Evolutionary conservation across 2,329 filamentous ascomycete species (phyloP), one percentile per base, ranked within the genome.

Genomic region (Colletotrichum theobromicola): DNA sequence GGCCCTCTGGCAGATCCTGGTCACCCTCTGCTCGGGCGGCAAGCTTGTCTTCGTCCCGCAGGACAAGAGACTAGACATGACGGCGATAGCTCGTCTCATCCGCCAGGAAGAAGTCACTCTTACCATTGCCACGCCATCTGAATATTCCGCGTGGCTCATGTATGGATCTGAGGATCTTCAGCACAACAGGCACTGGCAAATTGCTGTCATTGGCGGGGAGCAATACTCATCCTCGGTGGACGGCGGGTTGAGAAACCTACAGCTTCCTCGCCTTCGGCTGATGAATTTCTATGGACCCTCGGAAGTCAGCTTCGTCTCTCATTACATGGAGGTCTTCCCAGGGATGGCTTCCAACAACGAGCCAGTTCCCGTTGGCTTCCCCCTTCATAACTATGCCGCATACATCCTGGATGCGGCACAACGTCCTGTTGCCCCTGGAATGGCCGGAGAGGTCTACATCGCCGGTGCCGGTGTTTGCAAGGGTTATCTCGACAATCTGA

Each of bases 331-430:
- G 18, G 62, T 64, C 28, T 64, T 64, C 18, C 37, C 37, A 3
- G 26, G n/a, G 18, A 55, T n/a, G 28, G 63, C 26, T 12, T 18
- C 46, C 18, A 16, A 0, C 4, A 28, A 78, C 15, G 62, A 69
- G 78, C 82, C 15, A 24, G 75, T 67, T 5, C 10, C 24, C 5
- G 69, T 77, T 35, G 79, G 79, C 18, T 70, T 61, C 42, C 72
- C 78, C 3, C 66, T 81, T 6, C 77, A 79, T 3, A 84, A 84
- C 76, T 81, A 83, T 6, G 80, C 83, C 2, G 77, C 85, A 2
- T 88, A 86, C 74, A 83, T 89, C n/a, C 78, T 88, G 2, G 83
- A 87, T 74, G 72, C 77, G 10, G 68, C 80, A 4, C 74, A 78
- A 46, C 68, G 82, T 15, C 80, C 83, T 2, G 80, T 86, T 7